Conservation (phyloP, 192 early-diverging fungal genomes). For the Backusella morwellensis region DNA sequence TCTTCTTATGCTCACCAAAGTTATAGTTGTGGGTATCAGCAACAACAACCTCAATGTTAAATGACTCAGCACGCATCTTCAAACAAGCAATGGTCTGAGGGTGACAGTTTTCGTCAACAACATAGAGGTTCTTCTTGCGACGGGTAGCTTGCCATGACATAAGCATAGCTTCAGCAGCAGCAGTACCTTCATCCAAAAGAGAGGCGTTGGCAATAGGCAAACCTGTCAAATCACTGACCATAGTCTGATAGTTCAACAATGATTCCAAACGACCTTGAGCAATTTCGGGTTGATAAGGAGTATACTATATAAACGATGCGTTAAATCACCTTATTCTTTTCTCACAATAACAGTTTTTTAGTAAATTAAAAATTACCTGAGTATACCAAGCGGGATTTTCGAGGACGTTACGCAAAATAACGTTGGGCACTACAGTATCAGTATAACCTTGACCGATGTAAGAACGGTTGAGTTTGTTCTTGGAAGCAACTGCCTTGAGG, state of each 20-base stretch:
- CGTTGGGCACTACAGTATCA: slow-evolving; percentile 85
- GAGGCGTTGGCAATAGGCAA: slow-evolving; percentile 96
- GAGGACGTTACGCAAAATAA: slow-evolving; percentile 95
- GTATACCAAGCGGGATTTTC: slow-evolving; percentile 99
- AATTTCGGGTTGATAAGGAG: slow-evolving; percentile 99
- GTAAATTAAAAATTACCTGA: slow-evolving; percentile 49
- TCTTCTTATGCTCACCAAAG: slow-evolving; percentile 68
- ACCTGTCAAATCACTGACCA: slow-evolving; percentile 95
- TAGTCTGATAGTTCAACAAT: slow-evolving; percentile 97
- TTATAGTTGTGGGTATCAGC: slow-evolving; percentile 81
- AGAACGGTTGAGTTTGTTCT: slow-evolving; percentile 90
- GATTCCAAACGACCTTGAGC: slow-evolving; percentile 98
- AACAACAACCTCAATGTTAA: slow-evolving; percentile 89
- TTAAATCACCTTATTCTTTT: neutral
- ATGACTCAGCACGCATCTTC: slow-evolving; percentile 91
- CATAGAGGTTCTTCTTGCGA: slow-evolving; percentile 84
- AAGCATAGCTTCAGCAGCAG: slow-evolving; percentile 97
- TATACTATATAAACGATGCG: slow-evolving; percentile 63
- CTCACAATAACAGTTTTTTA: neutral
- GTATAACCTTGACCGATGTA: slow-evolving; percentile 98
- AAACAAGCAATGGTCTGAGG: slow-evolving; percentile 95
- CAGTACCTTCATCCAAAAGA: slow-evolving; percentile 98
- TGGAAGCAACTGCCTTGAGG: slow-evolving; percentile 79
- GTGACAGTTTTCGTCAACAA: slow-evolving; percentile 91
- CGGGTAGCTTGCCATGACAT: slow-evolving; percentile 75